These are phyloP conservation scores for Acer negundo DNA, from an alignment of 345 rosid genomes.

Conservation along the genomic window DNA sequence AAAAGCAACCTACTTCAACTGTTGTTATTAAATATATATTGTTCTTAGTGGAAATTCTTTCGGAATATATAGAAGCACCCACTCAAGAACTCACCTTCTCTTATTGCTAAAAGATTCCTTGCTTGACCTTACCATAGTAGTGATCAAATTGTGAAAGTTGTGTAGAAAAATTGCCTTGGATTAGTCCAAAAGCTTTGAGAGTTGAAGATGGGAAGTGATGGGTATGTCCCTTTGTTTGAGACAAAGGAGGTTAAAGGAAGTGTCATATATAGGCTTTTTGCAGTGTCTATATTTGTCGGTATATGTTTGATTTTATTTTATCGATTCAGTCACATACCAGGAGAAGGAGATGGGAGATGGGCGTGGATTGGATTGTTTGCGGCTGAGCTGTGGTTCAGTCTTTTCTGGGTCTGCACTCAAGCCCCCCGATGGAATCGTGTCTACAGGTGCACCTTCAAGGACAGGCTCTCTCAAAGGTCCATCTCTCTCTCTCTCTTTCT, in stretches of 20 bases:
- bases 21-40: too few species aligned
- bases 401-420: constrained; percentile 52
- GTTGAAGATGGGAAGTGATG: constrained; percentile 18
- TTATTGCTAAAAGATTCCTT: too few species aligned
- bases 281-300: constrained; percentile 30
- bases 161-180: too few species aligned
- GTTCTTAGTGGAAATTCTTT: too few species aligned
- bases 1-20: neutral
- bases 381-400: constrained; percentile 57
- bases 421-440: constrained; percentile 45
- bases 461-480: constrained; percentile 51
- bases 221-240: constrained; percentile 32
- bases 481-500: too few species aligned
- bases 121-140: too few species aligned
- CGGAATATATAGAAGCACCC: too few species aligned
- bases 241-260: constrained; percentile 33
- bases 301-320: constrained; percentile 37
- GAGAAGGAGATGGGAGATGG: constrained; percentile 31
- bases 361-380: constrained; percentile 51
- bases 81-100: too few species aligned
- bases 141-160: too few species aligned
- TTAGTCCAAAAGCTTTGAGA: too few species aligned
- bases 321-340: constrained; percentile 31
- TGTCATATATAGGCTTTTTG: constrained; percentile 24
- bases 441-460: constrained; percentile 41